Evolutionary conservation across 1,284 basidiomycete species (phyloP), one percentile per base, ranked within the genome.

Genomic region (Fomitopsis palustris): DNA sequence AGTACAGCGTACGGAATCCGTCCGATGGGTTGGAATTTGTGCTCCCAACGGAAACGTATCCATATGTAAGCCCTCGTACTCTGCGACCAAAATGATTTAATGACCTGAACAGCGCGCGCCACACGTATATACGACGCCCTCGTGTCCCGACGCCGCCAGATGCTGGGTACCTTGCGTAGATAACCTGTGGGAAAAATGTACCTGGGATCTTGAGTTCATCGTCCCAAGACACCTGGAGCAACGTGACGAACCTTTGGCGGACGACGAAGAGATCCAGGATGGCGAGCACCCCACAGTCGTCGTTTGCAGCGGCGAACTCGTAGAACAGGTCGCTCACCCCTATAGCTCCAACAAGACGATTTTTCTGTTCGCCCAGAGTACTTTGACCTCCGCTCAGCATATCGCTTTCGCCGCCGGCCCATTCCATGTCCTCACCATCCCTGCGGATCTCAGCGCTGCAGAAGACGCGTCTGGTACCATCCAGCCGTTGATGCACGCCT

Each of bases 161-260:
- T 95, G 93, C 67, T 99, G 97, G 97, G 90, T 98, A 10, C 97
- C 97, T 4, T 99, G 97, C 68, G 77, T 98, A 14, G 97, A 99
- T 74, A 93, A 87, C 70, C 75, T 96, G 14, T 98, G 95, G 93
- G 96, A 98, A 74, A 88, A 94, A 68, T 98, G 93, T 69, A 97
- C 96, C 2, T 99, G 97, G 97, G 97, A 99, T 70, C 90, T 99
- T 56, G 94, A 98, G 72, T 93, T 98, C 71, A 86, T 98, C 57
- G 96, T 98, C 21, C 96, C 96, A 45, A 86, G 90, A 60, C 90
- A 87, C 65, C 78, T 96, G 10, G 90, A 93, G 68, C 90, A 92
- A 60, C 77, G 77, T n/a, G 80, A 78, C 25, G 67, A 71, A 14
- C 78, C 81, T 53, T 68, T 75, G 37, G 74, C 71, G 19, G 79